Evolutionary conservation across 345 rosid species (phyloP).

Genomic region (Mangifera indica): DNA sequence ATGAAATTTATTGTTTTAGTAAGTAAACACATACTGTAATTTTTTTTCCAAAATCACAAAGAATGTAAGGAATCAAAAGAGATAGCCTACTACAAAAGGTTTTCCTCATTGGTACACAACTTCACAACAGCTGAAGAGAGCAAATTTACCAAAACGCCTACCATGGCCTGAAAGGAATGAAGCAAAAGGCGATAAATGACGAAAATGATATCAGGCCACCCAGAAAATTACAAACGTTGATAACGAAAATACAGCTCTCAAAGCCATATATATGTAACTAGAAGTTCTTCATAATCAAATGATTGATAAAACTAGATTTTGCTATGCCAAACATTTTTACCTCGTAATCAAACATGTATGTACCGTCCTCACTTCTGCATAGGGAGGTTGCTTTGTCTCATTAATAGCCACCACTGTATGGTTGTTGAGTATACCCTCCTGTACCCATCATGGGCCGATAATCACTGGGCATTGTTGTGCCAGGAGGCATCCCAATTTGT

Average conservation of each 20-base stretch:
- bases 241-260: constrained; percentile 19
- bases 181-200: constrained; percentile 11
- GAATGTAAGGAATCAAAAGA: background rate
- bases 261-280: background rate
- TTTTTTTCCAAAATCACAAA: background rate
- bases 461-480: constrained; percentile 49
- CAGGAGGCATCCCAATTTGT: constrained; percentile 51
- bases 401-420: constrained; percentile 75
- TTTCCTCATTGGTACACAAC: constrained; percentile 17
- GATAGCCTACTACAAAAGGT: background rate
- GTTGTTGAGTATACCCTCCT: constrained; percentile 69
- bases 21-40: background rate
- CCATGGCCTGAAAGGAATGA: constrained; percentile 16
- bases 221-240: constrained; percentile 24
- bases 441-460: constrained; percentile 80
- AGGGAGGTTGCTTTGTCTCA: constrained; percentile 33
- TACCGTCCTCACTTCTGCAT: background rate
- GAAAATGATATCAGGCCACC: constrained; percentile 18
- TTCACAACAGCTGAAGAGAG: constrained; percentile 29
- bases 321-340: constrained; percentile 16
- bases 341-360: constrained; percentile 18
- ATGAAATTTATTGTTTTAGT: constrained; percentile 15
- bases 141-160: constrained; percentile 7
- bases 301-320: background rate
- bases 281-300: background rate